Percentiles rank a stretch among this genome's conserved stretches.
These are phyloP conservation scores for Rauvolfia tetraphylla DNA, from an alignment of 257 asterid genomes.

Conservation along the genomic window DNA sequence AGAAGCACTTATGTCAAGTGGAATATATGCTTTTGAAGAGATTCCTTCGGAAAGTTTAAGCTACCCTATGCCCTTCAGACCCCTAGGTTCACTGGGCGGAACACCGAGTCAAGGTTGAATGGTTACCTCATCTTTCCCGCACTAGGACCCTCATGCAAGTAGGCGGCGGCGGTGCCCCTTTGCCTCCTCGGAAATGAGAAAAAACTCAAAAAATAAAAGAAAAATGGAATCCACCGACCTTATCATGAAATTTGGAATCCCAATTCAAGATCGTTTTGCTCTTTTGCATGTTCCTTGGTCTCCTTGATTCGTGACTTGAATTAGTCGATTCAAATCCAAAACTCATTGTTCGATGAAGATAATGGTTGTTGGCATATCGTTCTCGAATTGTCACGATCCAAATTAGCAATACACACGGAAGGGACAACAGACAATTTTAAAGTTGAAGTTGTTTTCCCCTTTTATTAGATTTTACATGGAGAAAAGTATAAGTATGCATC, in stretches of 20 bases:
- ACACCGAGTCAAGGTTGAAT: too few species aligned
- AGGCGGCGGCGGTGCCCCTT: too few species aligned
- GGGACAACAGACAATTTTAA: neutral
- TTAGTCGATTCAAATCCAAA: neutral
- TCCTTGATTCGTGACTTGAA: neutral
- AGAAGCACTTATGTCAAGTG: neutral
- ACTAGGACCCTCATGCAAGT: too few species aligned
- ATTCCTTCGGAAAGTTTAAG: constrained; percentile 11
- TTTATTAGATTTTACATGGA: too few species aligned
- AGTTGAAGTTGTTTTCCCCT: too few species aligned
- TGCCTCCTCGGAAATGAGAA: neutral
- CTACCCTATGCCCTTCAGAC: neutral
- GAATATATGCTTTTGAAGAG: neutral
- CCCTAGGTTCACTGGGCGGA: too few species aligned
- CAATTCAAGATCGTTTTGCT: neutral
- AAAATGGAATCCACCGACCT: constrained; percentile 33
- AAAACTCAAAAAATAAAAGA: neutral
- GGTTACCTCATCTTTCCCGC: too few species aligned
- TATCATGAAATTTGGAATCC: constrained; percentile 27
- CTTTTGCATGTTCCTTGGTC: constrained; percentile 14
- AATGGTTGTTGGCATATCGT: neutral
- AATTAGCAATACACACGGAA: neutral
- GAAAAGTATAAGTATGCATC: too few species aligned
- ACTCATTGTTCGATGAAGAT: neutral
- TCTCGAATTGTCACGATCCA: neutral